Conservation (phyloP, 495 filamentous ascomycete species). For the Trichocladium uniseriatum region DNA sequence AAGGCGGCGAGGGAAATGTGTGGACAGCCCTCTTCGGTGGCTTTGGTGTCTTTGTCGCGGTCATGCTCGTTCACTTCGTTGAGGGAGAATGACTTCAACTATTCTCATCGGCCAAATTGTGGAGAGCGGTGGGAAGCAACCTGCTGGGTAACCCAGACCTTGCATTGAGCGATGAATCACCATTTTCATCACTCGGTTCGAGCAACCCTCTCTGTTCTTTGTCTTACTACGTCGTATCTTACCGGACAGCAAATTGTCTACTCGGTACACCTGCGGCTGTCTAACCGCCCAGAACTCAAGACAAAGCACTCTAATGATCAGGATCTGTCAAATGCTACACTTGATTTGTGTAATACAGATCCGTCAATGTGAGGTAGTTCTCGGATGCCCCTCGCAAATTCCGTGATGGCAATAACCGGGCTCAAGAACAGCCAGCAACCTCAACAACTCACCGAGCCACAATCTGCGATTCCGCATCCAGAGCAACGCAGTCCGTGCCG, state of each 20-base stretch:
- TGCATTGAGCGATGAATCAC: background rate
- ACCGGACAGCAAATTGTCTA: background rate
- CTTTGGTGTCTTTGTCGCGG: background rate
- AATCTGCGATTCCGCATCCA: too few species aligned
- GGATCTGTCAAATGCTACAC: too few species aligned
- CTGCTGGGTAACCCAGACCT: background rate
- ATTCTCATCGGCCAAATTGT: background rate
- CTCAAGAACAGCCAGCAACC: too few species aligned
- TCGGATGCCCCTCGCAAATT: too few species aligned
- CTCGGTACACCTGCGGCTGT: too few species aligned
- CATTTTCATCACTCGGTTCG: background rate
- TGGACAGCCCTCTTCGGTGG: background rate
- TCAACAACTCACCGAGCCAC: too few species aligned
- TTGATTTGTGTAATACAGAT: too few species aligned
- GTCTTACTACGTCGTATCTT: background rate
- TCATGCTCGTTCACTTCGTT: background rate
- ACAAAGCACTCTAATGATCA: background rate
- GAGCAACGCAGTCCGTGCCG: conserved; percentile 9
- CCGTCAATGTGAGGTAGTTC: too few species aligned
- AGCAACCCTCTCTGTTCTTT: too few species aligned
- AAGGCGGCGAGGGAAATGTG: conserved; percentile 7
- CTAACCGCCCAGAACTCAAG: background rate
- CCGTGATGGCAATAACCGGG: too few species aligned
- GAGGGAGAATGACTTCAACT: too few species aligned
- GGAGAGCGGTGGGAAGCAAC: background rate